Percentiles rank a stretch among this genome's conserved stretches.
Conservation (phyloP, 164 flowering plant species). For the Chimonanthus praecox region DNA sequence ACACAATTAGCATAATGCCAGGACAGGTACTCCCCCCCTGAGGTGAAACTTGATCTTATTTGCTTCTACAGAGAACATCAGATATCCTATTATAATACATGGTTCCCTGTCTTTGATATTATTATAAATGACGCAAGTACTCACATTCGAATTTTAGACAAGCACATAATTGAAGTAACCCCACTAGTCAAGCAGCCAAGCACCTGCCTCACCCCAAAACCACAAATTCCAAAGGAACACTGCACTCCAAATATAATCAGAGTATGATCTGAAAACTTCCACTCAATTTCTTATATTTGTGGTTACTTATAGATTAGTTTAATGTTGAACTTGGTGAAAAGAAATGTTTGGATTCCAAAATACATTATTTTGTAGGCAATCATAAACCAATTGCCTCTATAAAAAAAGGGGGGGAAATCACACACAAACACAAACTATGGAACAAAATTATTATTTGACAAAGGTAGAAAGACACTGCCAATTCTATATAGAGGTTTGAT, state of each 20-base stretch:
- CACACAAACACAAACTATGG: background rate
- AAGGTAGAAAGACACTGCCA: background rate
- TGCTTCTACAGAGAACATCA: background rate
- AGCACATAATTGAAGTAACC: no score
- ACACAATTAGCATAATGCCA: background rate
- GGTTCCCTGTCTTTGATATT: background rate
- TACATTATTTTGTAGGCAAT: background rate
- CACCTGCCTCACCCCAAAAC: background rate
- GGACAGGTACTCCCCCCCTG: background rate
- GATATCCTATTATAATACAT: background rate
- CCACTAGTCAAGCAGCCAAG: background rate
- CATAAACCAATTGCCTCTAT: background rate
- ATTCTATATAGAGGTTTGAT: background rate
- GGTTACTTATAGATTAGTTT: background rate
- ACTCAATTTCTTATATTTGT: background rate
- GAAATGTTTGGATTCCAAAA: no score
- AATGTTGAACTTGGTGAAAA: background rate
- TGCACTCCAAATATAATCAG: no score
- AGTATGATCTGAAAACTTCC: background rate
- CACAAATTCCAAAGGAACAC: background rate
- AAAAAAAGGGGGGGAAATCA: no score
- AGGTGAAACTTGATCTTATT: background rate
- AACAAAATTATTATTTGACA: no score
- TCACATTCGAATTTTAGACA: background rate
- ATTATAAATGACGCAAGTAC: background rate